phyloP scores from a whole-genome alignment of 2,329 filamentous ascomycete species.

The Paecilomyces formosus region DNA sequence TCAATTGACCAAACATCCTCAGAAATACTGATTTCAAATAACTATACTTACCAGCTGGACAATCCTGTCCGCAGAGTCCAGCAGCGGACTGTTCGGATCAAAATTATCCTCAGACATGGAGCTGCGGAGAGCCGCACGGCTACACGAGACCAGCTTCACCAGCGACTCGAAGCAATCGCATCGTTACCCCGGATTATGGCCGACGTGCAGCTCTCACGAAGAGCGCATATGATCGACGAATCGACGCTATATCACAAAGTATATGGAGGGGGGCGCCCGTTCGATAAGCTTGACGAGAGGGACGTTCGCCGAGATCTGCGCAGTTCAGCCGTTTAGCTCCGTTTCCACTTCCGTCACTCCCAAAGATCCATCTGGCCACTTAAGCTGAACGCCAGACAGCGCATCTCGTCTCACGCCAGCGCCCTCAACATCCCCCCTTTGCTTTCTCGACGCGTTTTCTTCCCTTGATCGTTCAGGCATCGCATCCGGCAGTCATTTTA shows the following conservation, averaged over 20 bases:
- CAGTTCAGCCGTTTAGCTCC: neutral
- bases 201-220: neutral
- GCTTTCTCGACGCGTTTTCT: neutral
- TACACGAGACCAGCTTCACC: neutral
- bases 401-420: neutral
- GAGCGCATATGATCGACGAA: neutral
- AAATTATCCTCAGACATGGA: constrained; percentile 36
- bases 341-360: constrained; percentile 1
- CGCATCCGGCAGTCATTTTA: constrained; percentile 1
- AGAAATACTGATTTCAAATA: neutral
- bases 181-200: neutral
- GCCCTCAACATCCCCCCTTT: neutral
- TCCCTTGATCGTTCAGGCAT: neutral
- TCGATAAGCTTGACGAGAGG: neutral
- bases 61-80: constrained; percentile 31
- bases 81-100: constrained; percentile 28
- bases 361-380: constrained; percentile 19
- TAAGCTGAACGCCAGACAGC: constrained; percentile 5
- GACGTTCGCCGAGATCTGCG: neutral
- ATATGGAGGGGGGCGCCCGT: neutral
- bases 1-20: neutral
- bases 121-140: constrained; percentile 5
- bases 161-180: neutral
- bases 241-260: neutral
- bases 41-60: constrained; percentile 27